Evolutionary conservation across 306 rosid genomes (phyloP).

Genomic region (Castanea crenata): DNA sequence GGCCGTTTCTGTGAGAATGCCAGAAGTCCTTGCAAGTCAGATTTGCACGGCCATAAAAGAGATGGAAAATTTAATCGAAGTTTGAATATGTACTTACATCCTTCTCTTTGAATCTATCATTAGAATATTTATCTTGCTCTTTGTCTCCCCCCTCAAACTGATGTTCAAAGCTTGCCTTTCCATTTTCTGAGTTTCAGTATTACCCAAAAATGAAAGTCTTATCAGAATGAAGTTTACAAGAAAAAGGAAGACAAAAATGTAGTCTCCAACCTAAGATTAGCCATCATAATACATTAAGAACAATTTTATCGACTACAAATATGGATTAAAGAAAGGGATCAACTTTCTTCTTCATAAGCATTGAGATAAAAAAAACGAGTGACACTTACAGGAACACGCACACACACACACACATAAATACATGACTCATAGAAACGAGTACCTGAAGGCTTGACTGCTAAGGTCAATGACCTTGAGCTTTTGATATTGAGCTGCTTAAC

Average conservation of each 20-base stretch:
- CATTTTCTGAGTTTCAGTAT: constrained; percentile 46
- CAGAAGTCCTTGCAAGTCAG: background rate
- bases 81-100: constrained; percentile 41
- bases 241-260: background rate
- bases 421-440: background rate
- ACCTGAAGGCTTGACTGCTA: constrained; percentile 45
- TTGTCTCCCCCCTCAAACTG: constrained; percentile 34
- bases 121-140: constrained; percentile 51
- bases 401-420: background rate
- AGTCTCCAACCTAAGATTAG: background rate
- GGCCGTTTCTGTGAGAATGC: constrained; percentile 54
- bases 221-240: constrained; percentile 13
- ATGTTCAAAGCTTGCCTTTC: constrained; percentile 28
- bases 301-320: background rate
- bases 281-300: constrained; percentile 2
- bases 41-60: constrained; percentile 15
- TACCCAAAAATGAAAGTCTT: constrained; percentile 12
- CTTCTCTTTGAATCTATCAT: constrained; percentile 40
- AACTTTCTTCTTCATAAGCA: background rate
- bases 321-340: background rate
- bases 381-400: background rate
- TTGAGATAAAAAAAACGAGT: background rate
- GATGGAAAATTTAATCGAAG: background rate
- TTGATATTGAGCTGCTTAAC: constrained; percentile 57
- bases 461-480: constrained; percentile 28